A percentile compares a stretch with the other conserved stretches of the same genome.
Evolutionary conservation across 106 monocot species (phyloP).

Genomic region (Vanilla planifolia): DNA sequence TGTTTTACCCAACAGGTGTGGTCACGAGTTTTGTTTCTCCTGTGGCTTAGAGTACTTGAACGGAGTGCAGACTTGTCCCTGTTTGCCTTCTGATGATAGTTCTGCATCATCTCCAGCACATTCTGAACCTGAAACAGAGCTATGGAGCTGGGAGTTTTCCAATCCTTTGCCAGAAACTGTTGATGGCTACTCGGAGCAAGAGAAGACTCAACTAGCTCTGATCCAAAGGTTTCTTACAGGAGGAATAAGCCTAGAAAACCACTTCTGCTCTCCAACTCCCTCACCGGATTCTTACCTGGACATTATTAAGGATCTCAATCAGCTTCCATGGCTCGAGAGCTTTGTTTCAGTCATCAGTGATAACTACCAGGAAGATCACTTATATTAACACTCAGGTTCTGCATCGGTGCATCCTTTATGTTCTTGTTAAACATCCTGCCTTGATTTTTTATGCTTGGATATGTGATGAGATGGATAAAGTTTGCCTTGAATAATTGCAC

Average conservation of each 20-base stretch:
- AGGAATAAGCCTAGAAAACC: constrained; percentile 48
- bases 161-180: constrained; percentile 29
- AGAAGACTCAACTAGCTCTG: constrained; percentile 75
- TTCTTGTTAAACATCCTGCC: not conserved
- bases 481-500: not conserved
- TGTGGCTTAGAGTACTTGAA: constrained; percentile 48
- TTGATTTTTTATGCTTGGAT: not conserved
- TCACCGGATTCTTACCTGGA: constrained; percentile 83
- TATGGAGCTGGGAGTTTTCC: constrained; percentile 78
- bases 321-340: constrained; percentile 97
- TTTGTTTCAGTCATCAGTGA: constrained; percentile 91
- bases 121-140: constrained; percentile 34
- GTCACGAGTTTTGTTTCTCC: constrained; percentile 65
- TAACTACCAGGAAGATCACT: constrained; percentile 62
- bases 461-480: not conserved
- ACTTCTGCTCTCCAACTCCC: constrained; percentile 45
- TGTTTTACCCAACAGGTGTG: constrained; percentile 45
- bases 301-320: constrained; percentile 85
- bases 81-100: constrained; percentile 26
- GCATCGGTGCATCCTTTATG: not conserved
- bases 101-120: constrained; percentile 9
- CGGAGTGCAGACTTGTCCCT: constrained; percentile 51
- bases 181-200: constrained; percentile 79
- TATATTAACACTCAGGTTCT: constrained; percentile 39
- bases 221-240: constrained; percentile 89